Conservation (phyloP, 2,329 filamentous ascomycete genomes). For the Colletotrichum acutatum region DNA sequence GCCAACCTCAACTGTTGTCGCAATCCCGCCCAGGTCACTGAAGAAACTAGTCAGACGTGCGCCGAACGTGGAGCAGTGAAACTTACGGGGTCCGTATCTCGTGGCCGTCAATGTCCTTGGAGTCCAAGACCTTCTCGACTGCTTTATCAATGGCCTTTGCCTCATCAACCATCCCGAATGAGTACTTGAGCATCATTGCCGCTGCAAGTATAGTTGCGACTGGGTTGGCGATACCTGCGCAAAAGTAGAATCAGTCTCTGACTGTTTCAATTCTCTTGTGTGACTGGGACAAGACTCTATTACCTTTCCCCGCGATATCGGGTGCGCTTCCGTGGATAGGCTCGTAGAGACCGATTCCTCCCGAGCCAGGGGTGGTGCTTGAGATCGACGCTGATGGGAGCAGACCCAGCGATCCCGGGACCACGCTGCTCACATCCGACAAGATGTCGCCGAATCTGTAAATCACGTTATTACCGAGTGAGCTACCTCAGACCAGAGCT, state of each 20-base stretch:
- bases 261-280: too few species aligned
- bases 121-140: neutral
- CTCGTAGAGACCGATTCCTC: conserved; percentile 1
- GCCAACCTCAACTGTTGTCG: neutral
- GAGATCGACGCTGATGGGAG: conserved; percentile 39
- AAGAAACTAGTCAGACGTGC: neutral
- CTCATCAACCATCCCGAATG: neutral
- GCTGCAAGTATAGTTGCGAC: neutral
- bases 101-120: neutral
- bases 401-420: neutral
- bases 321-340: conserved; percentile 7
- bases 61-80: neutral
- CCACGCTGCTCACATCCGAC: neutral
- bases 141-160: neutral
- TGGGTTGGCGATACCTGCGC: neutral
- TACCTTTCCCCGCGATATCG: neutral
- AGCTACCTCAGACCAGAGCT: too few species aligned
- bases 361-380: neutral
- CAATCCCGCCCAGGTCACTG: neutral
- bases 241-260: neutral
- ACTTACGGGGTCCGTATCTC: neutral
- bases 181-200: neutral
- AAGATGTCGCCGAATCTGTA: neutral
- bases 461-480: too few species aligned
- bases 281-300: neutral